Base-by-base conservation (phyloP, 768 basidiomycete species). In the Neoboletus magnificus region DNA sequence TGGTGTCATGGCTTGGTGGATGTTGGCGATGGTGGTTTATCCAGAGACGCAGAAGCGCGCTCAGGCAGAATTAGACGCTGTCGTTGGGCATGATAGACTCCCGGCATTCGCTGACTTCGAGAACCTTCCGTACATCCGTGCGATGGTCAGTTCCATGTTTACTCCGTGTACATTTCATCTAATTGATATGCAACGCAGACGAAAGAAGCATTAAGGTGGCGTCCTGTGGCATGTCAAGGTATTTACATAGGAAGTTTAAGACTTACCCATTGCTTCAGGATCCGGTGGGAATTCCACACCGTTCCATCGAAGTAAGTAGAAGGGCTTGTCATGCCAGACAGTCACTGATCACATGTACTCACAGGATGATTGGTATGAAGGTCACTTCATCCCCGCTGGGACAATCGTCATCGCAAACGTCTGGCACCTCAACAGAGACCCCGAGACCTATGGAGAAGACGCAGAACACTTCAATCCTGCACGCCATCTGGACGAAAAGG, bases 381-480 rank as follows among this genome's bases (percentile, higher is more conserved):
- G 66, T 6, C 55, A 61, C 53, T 59, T 57, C n/a, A 67, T 67
- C 25, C 63, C 63, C 3, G 62, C 61, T 18, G 66, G 59, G n/a
- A 58, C 59, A 18, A 52, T 40, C 37, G 33, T 53, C 42, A 40
- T 60, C 15, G 23, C 57, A n/a, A 60, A 60, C 20, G 49, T 60
- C 42, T 60, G 57, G 57, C 53, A 59, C 40, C 51, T 82, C 30
- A 81, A 82, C 60, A 60, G 67, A 13, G 73, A 76, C 4, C 61
- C 66, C 23, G 64, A 56, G 3, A 56, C 78, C 23, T 82, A 79
- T 76, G 82, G 82, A 6, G 48, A 67, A 2, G 74, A 77, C 39
- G 76, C 78, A n/a, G 71, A 64, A 27, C 66, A 72, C 39, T 81
- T 80, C 61, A 66, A 67, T 7, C 80, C 79, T 1, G 71, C 73